Base-by-base conservation (phyloP, 1,284 basidiomycete species). In the Meira nashicola region DNA sequence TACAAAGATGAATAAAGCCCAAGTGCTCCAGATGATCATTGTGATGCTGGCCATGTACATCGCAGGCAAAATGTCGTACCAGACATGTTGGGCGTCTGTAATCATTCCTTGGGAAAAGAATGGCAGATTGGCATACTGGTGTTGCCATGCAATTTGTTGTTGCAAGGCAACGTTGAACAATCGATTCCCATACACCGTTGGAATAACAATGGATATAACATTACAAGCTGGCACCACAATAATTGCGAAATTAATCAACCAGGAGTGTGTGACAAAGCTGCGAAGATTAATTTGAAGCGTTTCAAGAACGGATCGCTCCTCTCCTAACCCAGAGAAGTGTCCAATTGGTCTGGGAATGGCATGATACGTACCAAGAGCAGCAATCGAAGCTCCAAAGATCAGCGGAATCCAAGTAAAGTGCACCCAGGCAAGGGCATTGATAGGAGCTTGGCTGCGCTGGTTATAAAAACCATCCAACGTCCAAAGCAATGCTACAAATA, bases 91-190 rank as follows among this genome's bases (percentile, higher is more conserved):
- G 8, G 14, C 8, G 10, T 11, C 49, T 10, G 8, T 10, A 8
- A 52, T 25, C 49, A 52, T 52, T 8, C 33, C 49, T 25, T 52
- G 49, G 21, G 14, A n/a, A n/a, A 52, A 39, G n/a, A 21, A 9
- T 9, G 25, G 8, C 17, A 12, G 28, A 12, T 8, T 25, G 14
- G 21, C 9, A 23, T 52, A 52, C 12, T 10, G 9, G 10, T 11
- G 8, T n/a, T 37, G 49, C 28, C 38, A 52, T 33, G 14, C 9
- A 12, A 9, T 10, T 19, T 52, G 14, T 9, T n/a, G 28, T 8
- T 52, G 49, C 8, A 15, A 9, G 9, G 49, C 49, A 9, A 11
- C 33, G 14, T 19, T 12, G 9, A 12, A 38, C 12, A n/a, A 23
- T 9, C 9, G 10, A 52, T 52, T 33, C 12, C n/a, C 12, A 12